Evolutionary conservation across 495 filamentous ascomycete genomes (phyloP).

Genomic region (Lichina pygmaea): DNA sequence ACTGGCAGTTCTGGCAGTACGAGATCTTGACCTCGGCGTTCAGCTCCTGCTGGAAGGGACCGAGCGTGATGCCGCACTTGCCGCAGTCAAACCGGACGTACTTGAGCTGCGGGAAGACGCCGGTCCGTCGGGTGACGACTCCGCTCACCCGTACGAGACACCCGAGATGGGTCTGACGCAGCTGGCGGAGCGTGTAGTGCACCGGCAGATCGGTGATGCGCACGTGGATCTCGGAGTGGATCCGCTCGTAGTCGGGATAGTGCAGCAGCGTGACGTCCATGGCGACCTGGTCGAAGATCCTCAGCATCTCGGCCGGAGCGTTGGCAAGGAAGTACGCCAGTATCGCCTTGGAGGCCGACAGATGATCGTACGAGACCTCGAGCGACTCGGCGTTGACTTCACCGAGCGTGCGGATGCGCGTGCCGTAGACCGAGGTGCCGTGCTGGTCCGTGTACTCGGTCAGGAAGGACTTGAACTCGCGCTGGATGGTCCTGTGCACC

Average conservation of each 20-base stretch:
- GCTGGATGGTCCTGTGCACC: slow-evolving; percentile 75
- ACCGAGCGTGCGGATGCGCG: slow-evolving; percentile 74
- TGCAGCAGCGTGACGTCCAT: slow-evolving; percentile 86
- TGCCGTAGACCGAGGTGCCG: slow-evolving; percentile 80
- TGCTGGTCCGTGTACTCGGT: slow-evolving; percentile 80
- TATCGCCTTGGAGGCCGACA: slow-evolving; percentile 72
- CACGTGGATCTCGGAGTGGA: slow-evolving; percentile 94
- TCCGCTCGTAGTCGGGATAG: slow-evolving; percentile 92
- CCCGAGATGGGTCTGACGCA: slow-evolving; percentile 91
- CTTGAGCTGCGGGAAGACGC: slow-evolving; percentile 94
- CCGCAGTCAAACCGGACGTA: slow-evolving; percentile 92
- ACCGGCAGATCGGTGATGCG: slow-evolving; percentile 87
- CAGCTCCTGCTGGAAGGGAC: slow-evolving; percentile 92
- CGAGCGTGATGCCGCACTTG: slow-evolving; percentile 78
- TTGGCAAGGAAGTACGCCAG: slow-evolving; percentile 96
- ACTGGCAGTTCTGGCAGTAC: slow-evolving; percentile 95
- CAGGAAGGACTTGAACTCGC: slow-evolving; percentile 92
- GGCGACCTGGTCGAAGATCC: slow-evolving; percentile 90
- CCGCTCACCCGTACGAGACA: slow-evolving; percentile 84
- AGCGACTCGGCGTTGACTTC: slow-evolving; percentile 90
- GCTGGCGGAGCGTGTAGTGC: slow-evolving; percentile 84
- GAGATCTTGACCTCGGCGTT: slow-evolving; percentile 87
- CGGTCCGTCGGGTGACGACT: slow-evolving; percentile 86
- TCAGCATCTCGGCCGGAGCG: slow-evolving; percentile 74
- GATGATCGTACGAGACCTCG: slow-evolving; percentile 85